Base-by-base conservation (phyloP, 148 eudicot species). In the Rhododendron simsii region DNA sequence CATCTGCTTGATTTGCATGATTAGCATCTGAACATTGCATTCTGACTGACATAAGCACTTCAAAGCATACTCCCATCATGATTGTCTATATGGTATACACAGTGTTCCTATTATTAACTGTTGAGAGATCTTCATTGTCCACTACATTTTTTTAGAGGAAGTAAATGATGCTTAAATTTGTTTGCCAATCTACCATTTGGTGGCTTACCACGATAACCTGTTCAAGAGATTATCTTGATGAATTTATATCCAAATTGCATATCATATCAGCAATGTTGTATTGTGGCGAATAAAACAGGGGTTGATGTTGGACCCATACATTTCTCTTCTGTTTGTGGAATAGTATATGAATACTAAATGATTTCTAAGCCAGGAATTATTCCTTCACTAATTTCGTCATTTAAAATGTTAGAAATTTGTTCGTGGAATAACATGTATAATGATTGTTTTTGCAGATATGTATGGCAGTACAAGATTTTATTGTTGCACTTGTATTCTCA, bases 401-500 rank as follows among this genome's bases (percentile, higher is more conserved):
- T 73, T 55, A 48, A 82, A 30, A 39, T 53, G 50, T 82, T 26
- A 48, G 23, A 5, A 63, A 33, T 12, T 85, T 65, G 1, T 81
- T 76, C 77, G 26, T 37, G 28, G 45, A 23, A 87, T 74, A 57
- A 84, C 80, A 10, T 71, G 59, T 12, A 18, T 89, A n/a, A 14
- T 78, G 78, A 16, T 84, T 50, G 13, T 87, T 84, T 83, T 87
- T 81, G 87, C 95, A 96, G 99, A 88, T 87, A 86, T 84, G 96
- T 96, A 73, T 94, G 90, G 85, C 98, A 93, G 88, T 95, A 95
- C 90, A 96, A 95, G 93, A 91, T 93, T 87, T 85, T 89, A 39
- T 90, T 96, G 90, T 73, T 94, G 85, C 98, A 96, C 84, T 83
- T 96, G 85, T 96, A 96, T 91, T 93, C 98, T 87, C 89, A 92